Evolutionary conservation across 2,329 filamentous ascomycete species (phyloP), one percentile per base, ranked within the genome.

Genomic region (Phaeophleospora eucalypticola): DNA sequence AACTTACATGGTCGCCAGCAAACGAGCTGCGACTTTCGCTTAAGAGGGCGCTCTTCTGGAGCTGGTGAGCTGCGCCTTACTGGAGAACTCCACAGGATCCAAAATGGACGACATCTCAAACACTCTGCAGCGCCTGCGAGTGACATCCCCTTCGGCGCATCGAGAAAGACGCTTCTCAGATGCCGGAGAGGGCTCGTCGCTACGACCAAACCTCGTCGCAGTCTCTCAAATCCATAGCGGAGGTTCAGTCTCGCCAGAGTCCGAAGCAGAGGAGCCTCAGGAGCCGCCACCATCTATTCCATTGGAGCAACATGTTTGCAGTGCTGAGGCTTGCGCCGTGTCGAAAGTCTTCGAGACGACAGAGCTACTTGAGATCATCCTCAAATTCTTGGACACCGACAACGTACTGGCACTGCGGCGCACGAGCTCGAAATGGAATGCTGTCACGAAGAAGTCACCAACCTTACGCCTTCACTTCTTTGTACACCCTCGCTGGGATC

Each of bases 351-450:
- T 62, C 17, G 40, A 44, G 8, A 60, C 50, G 6, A 53, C 55
- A 1, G 61, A 64, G 36, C 48, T 64, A 2, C 49, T 61, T 4
- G 59, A 57, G 18, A 43, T 50, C 16, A 46, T 62, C 3, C 47
- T 61, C 8, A 45, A 17, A 36, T 49, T 41, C 27, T 40, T 61
- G 15, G 46, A 54, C 21, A 53, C 57, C n/a, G 19, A 27, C 6
- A 37, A 58, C 27, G 44, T 64, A 27, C 39, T 59, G 2, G 33
- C 20, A 2, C 42, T 58, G 3, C 52, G 53, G 2, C 46, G 36
- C 9, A 56, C 57, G 10, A 56, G 42, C 43, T 47, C 29, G 8
- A 42, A 43, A 8, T 62, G 59, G 56, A 41, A 48, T 17, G 35
- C 39, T 4, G 39, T 52, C 3, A 50, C 58, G 12, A 20, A 29